Conservation (phyloP, 179 eudicot genomes). For the Dionaea muscipula region DNA sequence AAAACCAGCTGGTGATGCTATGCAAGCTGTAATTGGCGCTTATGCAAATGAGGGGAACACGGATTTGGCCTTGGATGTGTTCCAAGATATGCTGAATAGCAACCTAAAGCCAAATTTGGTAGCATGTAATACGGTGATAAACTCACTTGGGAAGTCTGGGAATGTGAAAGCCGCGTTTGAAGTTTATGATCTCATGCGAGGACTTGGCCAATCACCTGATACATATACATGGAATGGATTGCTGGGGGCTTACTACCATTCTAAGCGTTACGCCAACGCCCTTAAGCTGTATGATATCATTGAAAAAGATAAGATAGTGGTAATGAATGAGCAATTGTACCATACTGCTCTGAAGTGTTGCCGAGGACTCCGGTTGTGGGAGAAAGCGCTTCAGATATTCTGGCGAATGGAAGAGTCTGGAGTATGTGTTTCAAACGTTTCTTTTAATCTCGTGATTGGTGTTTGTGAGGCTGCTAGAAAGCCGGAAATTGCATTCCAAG, state of each 20-base stretch:
- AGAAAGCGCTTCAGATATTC: constrained; percentile 57
- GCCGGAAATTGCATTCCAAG: constrained; percentile 67
- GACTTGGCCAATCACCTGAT: constrained; percentile 56
- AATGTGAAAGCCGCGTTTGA: constrained; percentile 45
- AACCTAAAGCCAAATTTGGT: constrained; percentile 55
- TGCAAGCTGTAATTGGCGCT: constrained; percentile 78
- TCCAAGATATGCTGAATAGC: constrained; percentile 37
- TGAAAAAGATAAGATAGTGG: constrained; percentile 20
- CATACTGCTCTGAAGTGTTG: constrained; percentile 70
- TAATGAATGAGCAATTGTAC: constrained; percentile 45
- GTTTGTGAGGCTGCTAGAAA: constrained; percentile 73
- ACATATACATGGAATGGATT: constrained; percentile 78
- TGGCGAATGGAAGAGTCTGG: constrained; percentile 75
- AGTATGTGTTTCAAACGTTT: constrained; percentile 35
- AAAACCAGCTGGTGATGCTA: constrained; percentile 41
- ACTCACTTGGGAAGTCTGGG: constrained; percentile 63
- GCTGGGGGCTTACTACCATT: constrained; percentile 57
- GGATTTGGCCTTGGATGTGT: constrained; percentile 47
- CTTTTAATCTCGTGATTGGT: constrained; percentile 76
- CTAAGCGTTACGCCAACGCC: constrained; percentile 47
- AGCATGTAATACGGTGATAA: constrained; percentile 66
- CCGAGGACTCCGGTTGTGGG: constrained; percentile 60
- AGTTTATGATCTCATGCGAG: constrained; percentile 34
- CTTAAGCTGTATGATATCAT: constrained; percentile 60
- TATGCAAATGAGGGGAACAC: constrained; percentile 66